Evolutionary conservation across 148 eudicot species (phyloP).

Genomic region (Diospyros kaki): DNA sequence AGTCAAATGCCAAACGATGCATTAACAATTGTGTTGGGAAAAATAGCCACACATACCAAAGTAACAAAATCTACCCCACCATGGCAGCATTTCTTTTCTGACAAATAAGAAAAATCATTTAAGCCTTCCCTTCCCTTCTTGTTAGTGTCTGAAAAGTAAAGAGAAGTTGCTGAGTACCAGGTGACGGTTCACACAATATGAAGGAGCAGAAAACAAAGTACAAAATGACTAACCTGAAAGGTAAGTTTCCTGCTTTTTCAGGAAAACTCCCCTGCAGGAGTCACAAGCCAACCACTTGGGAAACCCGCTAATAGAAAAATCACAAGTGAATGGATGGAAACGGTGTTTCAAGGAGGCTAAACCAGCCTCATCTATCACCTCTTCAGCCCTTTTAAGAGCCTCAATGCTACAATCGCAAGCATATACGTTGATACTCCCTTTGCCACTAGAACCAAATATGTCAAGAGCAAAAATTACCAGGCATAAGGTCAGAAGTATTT

Average conservation of each 20-base stretch:
- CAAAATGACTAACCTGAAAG: conserved; percentile 36
- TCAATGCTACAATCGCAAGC: conserved; percentile 92
- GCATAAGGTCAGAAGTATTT: conserved; percentile 4
- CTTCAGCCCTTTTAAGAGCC: conserved; percentile 83
- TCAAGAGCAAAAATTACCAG: conserved; percentile 3
- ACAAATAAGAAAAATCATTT: conserved; percentile 12
- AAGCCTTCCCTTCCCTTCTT: conserved; percentile 9
- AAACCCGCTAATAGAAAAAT: conserved; percentile 56
- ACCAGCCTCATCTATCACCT: conserved; percentile 40
- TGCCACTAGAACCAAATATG: conserved; percentile 35
- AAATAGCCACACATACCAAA: conserved; percentile 47
- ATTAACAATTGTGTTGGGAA: background rate
- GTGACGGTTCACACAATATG: background rate
- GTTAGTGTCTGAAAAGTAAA: conserved; percentile 31
- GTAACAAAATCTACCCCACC: conserved; percentile 92
- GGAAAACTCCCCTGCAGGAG: conserved; percentile 31
- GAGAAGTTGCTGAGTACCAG: background rate
- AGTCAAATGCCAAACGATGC: background rate
- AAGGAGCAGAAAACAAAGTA: background rate
- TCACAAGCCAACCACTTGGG: conserved; percentile 81
- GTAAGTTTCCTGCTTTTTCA: conserved; percentile 23
- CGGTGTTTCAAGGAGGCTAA: conserved; percentile 33
- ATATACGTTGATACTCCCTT: conserved; percentile 46
- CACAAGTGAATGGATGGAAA: conserved; percentile 68
- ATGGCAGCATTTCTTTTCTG: conserved; percentile 47